Evolutionary conservation across 2,329 filamentous ascomycete genomes (phyloP), one percentile per base, ranked within the genome.

Genomic region (Fusarium pilosicola): DNA sequence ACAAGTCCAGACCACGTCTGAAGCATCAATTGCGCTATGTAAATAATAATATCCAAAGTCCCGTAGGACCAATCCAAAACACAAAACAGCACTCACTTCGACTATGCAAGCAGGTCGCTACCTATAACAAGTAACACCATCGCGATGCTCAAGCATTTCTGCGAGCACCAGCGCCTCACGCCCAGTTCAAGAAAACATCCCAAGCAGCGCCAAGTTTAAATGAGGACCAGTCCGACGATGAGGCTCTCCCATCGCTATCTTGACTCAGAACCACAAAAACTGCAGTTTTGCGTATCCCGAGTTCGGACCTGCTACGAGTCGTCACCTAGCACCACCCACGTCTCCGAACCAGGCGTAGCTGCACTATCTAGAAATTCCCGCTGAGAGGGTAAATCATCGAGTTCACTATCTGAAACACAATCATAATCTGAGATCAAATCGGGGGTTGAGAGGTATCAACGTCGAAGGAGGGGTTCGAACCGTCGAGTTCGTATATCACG

Each of bases 281-380:
- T 75, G 74, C 76, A 24, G 17, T n/a, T n/a, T 32, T 45, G 77
- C 80, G 78, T 77, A 78, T 77, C 72, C 72, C 68, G 62, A 57
- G 74, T 79, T 79, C 81, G 83, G 83, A 84, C 82, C 79, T 85
- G 83, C 79, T 86, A 83, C 83, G 80, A 85, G 84, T 81, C 85
- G 81, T 85, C 84, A 77, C 81, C 82, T 75, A 86, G 78, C 78
- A 86, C 79, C 41, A 85, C 80, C 84, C 84, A 86, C 69, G 81
- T 76, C 46, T 82, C 83, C 30, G 79, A 76, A 59, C 75, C 75
- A 41, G 77, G 73, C 51, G 76, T 65, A 59, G 76, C 74, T 69
- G 77, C 75, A 72, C 75, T 63, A 51, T 81, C 79, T 56, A 71
- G 68, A 55, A 80, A 73, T 75, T 81, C 80, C 55, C 73, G 74